These are phyloP conservation scores for Botrytis squamosa DNA, from an alignment of 2,329 filamentous ascomycete species.

Conservation along the genomic window DNA sequence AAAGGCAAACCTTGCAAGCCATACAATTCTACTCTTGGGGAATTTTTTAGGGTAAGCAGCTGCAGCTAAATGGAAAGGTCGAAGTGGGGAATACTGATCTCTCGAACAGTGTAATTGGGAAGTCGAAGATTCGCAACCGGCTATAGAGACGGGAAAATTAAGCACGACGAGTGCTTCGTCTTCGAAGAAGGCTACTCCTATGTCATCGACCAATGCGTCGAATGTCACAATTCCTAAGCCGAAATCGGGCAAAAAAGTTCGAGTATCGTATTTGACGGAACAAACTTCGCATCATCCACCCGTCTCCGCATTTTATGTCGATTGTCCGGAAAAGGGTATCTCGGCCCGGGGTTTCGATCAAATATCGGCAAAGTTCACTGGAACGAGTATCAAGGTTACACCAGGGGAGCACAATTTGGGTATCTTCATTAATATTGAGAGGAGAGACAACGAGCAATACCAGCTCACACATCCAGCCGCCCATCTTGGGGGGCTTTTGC, in stretches of 20 bases:
- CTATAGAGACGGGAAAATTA: constrained; percentile 46
- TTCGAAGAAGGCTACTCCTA: constrained; percentile 21
- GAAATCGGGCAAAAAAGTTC: constrained; percentile 57
- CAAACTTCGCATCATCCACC: constrained; percentile 98
- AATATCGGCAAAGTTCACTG: constrained; percentile 95
- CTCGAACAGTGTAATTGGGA: constrained; percentile 83
- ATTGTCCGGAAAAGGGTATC: constrained; percentile 88
- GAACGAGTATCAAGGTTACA: constrained; percentile 86
- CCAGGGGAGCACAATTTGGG: constrained; percentile 92
- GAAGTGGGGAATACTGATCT: constrained; percentile 23
- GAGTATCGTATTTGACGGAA: constrained; percentile 91
- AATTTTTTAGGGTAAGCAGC: constrained; percentile 82
- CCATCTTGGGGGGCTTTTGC: constrained; percentile 81
- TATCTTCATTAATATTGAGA: constrained; percentile 87
- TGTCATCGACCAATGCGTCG: constrained; percentile 31
- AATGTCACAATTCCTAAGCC: constrained; percentile 27
- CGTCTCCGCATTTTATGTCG: constrained; percentile 91
- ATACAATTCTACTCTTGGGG: constrained; percentile 94
- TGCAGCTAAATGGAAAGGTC: background rate
- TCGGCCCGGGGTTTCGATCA: constrained; percentile 90
- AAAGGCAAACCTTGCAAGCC: constrained; percentile 99
- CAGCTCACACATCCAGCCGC: constrained; percentile 94
- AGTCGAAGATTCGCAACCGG: constrained; percentile 73
- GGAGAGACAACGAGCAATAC: constrained; percentile 83
- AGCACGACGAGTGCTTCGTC: background rate